Conservation (phyloP, 345 rosid species). For the Eucalyptus polyanthemos region DNA sequence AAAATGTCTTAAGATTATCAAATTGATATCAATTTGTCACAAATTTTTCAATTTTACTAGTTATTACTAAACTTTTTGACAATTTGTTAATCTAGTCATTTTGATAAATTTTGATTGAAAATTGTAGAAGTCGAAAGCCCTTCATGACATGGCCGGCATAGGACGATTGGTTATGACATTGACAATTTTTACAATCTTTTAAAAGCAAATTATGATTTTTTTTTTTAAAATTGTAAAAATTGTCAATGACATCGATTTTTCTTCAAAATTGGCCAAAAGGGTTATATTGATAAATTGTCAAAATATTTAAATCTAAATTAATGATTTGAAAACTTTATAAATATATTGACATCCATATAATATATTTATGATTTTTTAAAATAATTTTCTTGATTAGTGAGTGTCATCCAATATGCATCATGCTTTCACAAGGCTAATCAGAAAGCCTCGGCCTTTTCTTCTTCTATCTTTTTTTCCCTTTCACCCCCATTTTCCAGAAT, state of each 20-base stretch:
- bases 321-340: background rate
- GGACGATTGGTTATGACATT: too few species aligned
- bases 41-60: too few species aligned
- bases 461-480: background rate
- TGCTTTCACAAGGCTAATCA: background rate
- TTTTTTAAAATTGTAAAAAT: background rate
- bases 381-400: background rate
- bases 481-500: background rate
- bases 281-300: background rate
- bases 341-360: background rate
- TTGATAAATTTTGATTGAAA: background rate
- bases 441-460: background rate
- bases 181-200: background rate
- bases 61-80: too few species aligned
- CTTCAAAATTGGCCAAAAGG: background rate
- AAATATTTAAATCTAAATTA: too few species aligned
- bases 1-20: too few species aligned
- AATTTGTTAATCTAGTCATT: too few species aligned
- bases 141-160: fast-evolving
- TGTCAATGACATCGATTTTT: background rate
- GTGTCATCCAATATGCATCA: background rate
- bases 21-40: too few species aligned
- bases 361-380: too few species aligned
- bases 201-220: too few species aligned
- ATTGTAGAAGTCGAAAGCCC: fast-evolving